Conservation (phyloP, 2,329 filamentous ascomycete genomes). For the Capronia coronata region DNA sequence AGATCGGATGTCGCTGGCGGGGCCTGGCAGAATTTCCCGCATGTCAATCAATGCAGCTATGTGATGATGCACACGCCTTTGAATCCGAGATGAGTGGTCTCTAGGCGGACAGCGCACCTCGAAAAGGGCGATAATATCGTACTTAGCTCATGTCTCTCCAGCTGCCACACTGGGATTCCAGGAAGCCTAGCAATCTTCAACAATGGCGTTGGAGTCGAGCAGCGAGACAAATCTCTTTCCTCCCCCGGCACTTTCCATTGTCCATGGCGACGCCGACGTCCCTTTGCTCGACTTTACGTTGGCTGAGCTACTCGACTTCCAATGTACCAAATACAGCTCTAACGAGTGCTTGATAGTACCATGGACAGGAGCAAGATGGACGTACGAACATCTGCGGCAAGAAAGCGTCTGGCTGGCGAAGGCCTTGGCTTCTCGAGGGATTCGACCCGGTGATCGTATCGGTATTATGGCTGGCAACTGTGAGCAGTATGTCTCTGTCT, state of each 20-base stretch:
- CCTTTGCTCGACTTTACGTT: slow-evolving; percentile 65
- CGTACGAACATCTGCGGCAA: slow-evolving; percentile 58
- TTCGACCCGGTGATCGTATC: slow-evolving; percentile 62
- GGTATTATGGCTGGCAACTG: slow-evolving; percentile 65
- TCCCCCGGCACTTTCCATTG: slow-evolving; percentile 44
- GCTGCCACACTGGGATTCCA: too few species aligned
- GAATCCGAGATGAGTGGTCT: too few species aligned
- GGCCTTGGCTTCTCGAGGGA: slow-evolving; percentile 60
- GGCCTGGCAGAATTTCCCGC: too few species aligned
- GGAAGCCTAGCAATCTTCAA: too few species aligned
- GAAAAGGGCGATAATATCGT: too few species aligned
- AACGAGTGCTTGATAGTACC: slow-evolving; percentile 66
- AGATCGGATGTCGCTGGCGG: too few species aligned
- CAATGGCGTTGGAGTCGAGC: slow-evolving; percentile 2
- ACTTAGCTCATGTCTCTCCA: too few species aligned
- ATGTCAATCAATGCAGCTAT: too few species aligned
- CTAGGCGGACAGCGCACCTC: too few species aligned
- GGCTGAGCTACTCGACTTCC: slow-evolving; percentile 64
- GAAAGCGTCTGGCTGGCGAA: slow-evolving; percentile 57
- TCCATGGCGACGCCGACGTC: slow-evolving; percentile 63
- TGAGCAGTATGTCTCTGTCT: slow-evolving; percentile 57
- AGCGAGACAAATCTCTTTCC: slow-evolving; percentile 1
- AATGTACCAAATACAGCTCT: slow-evolving; percentile 58
- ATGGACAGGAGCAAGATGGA: slow-evolving; percentile 70
- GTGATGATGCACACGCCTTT: too few species aligned